Evolutionary conservation across 805 yeast genomes (phyloP), one percentile per base, ranked within the genome.

Genomic region (Metschnikowia bowlesiae): DNA sequence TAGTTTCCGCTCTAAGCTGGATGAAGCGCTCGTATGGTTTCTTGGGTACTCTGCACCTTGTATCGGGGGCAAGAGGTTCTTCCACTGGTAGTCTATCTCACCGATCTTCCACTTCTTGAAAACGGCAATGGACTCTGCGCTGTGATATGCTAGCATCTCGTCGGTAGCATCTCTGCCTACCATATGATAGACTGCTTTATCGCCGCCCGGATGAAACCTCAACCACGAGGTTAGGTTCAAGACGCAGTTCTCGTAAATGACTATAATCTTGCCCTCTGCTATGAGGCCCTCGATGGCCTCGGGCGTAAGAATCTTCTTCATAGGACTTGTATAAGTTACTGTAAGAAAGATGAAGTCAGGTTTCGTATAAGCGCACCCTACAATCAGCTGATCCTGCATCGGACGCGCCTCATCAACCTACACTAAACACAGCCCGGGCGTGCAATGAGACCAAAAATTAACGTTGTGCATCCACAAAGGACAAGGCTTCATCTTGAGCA

Each of bases 141-240:
- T 65, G 63, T 89, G 96, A 60, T 88, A 89, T 8, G 91, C 90
- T 47, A 83, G 79, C 87, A 89, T 89, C 64, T 90, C 96, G 63
- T 89, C 96, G 0, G 94, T 84, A 18, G 96, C 96, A 67, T 89
- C 96, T 50, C 92, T 70, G 1, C 97, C 97, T 3, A 89, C 80
- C 85, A 89, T 76, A 66, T 90, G 97, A 58, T 73, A 74, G 6
- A 90, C 83, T 1, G 95, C 91, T 61, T 82, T 86, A 52, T 85
- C 91, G 5, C 97, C 96, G 13, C 97, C 97, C 0, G 97, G 97
- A 65, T 89, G 97, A 46, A 59, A 73, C 28, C 72, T 73, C 34
- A 89, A 65, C 96, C 96, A 89, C 8, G 67, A 55, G 48, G 89
- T 83, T 51, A 90, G 70, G 56, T 82, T 79, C 39, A 89, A 70